Conservation (phyloP, 352 stramenopile genomes). For the Pythium chondricola region DNA sequence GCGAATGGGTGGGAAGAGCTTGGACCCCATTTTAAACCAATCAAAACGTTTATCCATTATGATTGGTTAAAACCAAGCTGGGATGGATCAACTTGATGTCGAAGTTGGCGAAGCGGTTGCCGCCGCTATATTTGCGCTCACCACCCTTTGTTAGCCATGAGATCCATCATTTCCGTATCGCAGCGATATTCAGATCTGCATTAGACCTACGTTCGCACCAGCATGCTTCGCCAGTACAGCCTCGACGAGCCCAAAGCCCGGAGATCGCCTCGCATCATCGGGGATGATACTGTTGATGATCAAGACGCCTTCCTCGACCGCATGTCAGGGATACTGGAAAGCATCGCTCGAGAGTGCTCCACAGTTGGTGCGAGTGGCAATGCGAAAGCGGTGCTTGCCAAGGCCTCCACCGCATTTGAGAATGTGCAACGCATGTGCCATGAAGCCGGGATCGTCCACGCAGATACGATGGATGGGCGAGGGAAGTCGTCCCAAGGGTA, state of each 20-base stretch:
- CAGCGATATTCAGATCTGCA: too few relatives aligned
- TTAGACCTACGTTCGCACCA: too few relatives aligned
- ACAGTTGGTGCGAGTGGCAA: slow-evolving; percentile 7
- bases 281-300: not conserved
- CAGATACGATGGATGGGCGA: not conserved
- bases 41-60: not conserved
- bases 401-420: slow-evolving; percentile 14
- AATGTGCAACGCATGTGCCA: slow-evolving; percentile 15
- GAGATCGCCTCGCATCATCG: not conserved
- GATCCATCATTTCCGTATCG: too few relatives aligned
- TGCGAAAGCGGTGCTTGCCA: slow-evolving; percentile 1
- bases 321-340: slow-evolving; percentile 8
- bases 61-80: slow-evolving; percentile 11
- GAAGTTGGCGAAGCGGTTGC: not conserved
- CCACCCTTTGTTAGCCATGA: too few relatives aligned
- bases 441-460: slow-evolving; percentile 16
- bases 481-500: not conserved
- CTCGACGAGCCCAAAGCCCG: slow-evolving; percentile 4
- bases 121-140: too few relatives aligned
- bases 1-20: slow-evolving; percentile 23
- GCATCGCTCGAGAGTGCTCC: slow-evolving; percentile 17
- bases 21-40: slow-evolving; percentile 13
- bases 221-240: slow-evolving; percentile 2
- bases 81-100: slow-evolving; percentile 6
- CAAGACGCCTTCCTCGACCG: slow-evolving; percentile 19